Percentiles rank a stretch among this genome's conserved stretches.
Evolutionary conservation across 2,329 filamentous ascomycete genomes (phyloP).

Genomic region (Sclerotiophoma versabilis): DNA sequence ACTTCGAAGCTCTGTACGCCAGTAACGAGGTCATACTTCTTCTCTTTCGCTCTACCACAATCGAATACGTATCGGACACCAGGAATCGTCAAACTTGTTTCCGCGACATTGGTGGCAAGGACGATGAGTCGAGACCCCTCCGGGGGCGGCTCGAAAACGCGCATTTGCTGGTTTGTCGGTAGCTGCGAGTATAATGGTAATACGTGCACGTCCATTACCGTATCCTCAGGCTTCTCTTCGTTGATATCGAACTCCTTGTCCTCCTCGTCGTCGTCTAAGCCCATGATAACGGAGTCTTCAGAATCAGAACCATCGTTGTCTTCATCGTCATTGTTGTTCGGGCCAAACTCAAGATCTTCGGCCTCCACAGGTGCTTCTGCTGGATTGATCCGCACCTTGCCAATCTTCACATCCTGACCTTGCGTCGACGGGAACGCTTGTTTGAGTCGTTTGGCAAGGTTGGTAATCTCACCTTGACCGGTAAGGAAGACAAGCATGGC

Average conservation of each 20-base stretch:
- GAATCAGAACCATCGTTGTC: slow-evolving; percentile 59
- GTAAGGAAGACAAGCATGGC: slow-evolving; percentile 95
- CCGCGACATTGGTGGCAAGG: slow-evolving; percentile 93
- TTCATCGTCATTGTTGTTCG: slow-evolving; percentile 44
- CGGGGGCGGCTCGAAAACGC: slow-evolving; percentile 85
- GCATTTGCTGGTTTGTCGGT: slow-evolving; percentile 87
- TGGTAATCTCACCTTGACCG: slow-evolving; percentile 87
- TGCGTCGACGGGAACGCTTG: slow-evolving; percentile 66
- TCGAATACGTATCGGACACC: slow-evolving; percentile 96
- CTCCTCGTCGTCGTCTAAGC: slow-evolving; percentile 66
- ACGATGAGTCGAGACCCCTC: slow-evolving; percentile 86
- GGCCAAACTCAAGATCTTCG: slow-evolving; percentile 86
- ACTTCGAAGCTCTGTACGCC: slow-evolving; percentile 96
- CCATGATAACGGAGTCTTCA: slow-evolving; percentile 67
- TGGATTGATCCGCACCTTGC: slow-evolving; percentile 77
- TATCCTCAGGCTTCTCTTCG: slow-evolving; percentile 67
- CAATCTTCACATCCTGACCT: slow-evolving; percentile 58
- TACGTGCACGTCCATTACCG: slow-evolving; percentile 77
- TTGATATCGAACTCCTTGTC: slow-evolving; percentile 69
- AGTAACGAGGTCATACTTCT: slow-evolving; percentile 83
- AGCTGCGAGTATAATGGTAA: slow-evolving; percentile 94
- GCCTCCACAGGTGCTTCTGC: slow-evolving; percentile 80
- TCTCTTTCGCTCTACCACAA: slow-evolving; percentile 89
- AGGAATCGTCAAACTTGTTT: slow-evolving; percentile 96
- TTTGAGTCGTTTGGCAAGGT: slow-evolving; percentile 81